Percentiles rank a stretch among this genome's conserved stretches.
These are phyloP conservation scores for Blastobotrys mokoenaii DNA, from an alignment of 805 yeast species.

Conservation along the genomic window DNA sequence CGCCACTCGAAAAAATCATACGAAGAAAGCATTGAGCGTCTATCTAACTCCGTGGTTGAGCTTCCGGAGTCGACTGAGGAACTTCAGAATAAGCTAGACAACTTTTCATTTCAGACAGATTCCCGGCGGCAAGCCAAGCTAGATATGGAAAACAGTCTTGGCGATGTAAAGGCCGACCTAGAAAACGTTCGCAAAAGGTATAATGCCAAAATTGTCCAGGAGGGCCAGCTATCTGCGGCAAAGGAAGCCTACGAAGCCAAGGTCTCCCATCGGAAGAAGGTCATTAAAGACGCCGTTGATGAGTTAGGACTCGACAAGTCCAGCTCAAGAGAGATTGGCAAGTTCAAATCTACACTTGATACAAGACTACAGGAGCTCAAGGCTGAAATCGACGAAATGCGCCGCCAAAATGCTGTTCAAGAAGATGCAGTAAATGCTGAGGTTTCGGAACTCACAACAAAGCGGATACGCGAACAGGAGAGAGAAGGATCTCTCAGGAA, in stretches of 20 bases:
- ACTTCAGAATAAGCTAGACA: slow-evolving; percentile 32
- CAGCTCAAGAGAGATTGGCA: slow-evolving; percentile 1
- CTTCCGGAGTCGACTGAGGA: slow-evolving; percentile 38
- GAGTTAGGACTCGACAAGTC: slow-evolving; percentile 3
- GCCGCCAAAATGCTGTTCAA: slow-evolving; percentile 21
- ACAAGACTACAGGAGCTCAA: not conserved
- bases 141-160: slow-evolving; percentile 3
- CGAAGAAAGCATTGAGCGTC: slow-evolving; percentile 42
- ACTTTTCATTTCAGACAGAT: slow-evolving; percentile 32
- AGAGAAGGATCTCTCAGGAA: slow-evolving; percentile 9
- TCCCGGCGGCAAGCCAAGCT: slow-evolving; percentile 6
- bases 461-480: slow-evolving; percentile 21
- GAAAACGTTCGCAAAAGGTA: slow-evolving; percentile 27
- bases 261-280: slow-evolving; percentile 9
- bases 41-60: slow-evolving; percentile 39
- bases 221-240: slow-evolving; percentile 49
- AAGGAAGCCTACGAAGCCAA: slow-evolving; percentile 18
- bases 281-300: slow-evolving; percentile 7
- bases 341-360: slow-evolving; percentile 1
- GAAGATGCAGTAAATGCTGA: slow-evolving; percentile 23
- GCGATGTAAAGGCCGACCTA: slow-evolving; percentile 20
- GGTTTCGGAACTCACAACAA: slow-evolving; percentile 21
- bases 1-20: slow-evolving; percentile 39
- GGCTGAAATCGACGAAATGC: slow-evolving; percentile 10
- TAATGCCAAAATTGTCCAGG: slow-evolving; percentile 35